phyloP scores from a whole-genome alignment of 2,329 filamentous ascomycete species.

The Fusarium penzigii region DNA sequence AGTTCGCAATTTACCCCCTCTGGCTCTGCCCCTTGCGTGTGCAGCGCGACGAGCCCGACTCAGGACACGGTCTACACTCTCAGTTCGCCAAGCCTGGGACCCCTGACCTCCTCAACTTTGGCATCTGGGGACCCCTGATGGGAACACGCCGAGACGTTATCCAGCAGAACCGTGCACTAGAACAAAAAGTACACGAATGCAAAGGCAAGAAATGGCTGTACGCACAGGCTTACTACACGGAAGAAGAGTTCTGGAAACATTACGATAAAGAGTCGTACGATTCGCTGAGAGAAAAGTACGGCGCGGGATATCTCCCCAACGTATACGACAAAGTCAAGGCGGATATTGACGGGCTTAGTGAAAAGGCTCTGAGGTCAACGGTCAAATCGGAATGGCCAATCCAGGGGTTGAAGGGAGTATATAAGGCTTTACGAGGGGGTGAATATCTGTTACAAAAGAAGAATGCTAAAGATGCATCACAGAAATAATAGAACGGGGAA shows the following conservation, averaged over 20 bases:
- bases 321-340: slow-evolving; percentile 70
- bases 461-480: slow-evolving; percentile 2
- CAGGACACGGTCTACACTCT: slow-evolving; percentile 49
- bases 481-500: slow-evolving; percentile 2
- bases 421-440: slow-evolving; percentile 44
- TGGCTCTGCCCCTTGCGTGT: slow-evolving; percentile 57
- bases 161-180: slow-evolving; percentile 58
- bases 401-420: slow-evolving; percentile 48
- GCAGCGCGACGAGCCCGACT: slow-evolving; percentile 42
- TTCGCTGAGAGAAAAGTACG: slow-evolving; percentile 56
- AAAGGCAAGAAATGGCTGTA: slow-evolving; percentile 71
- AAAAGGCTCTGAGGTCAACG: slow-evolving; percentile 33
- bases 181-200: slow-evolving; percentile 58
- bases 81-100: slow-evolving; percentile 42
- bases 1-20: slow-evolving; percentile 52
- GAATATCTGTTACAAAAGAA: slow-evolving; percentile 48
- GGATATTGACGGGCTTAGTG: slow-evolving; percentile 38
- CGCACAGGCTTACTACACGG: slow-evolving; percentile 67
- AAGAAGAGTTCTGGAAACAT: slow-evolving; percentile 67
- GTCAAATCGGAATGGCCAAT: slow-evolving; percentile 43
- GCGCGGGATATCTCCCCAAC: slow-evolving; percentile 58
- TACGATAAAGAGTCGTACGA: slow-evolving; percentile 65
- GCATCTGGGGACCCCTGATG: slow-evolving; percentile 58
- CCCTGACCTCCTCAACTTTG: slow-evolving; percentile 59
- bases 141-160: slow-evolving; percentile 48